Conservation (phyloP, 441 rosid species). For the Bruguiera hainesii region DNA sequence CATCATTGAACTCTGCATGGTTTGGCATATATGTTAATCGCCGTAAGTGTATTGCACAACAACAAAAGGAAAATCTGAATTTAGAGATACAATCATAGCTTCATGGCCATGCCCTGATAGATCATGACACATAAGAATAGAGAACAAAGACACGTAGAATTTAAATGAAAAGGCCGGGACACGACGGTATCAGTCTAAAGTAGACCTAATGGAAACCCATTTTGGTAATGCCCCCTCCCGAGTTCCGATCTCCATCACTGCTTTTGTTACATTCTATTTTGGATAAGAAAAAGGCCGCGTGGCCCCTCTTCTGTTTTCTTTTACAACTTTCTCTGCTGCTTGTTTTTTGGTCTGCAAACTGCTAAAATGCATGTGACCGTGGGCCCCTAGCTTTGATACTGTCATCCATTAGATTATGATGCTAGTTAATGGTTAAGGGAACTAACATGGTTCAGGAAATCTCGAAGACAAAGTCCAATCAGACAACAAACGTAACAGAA, state of each 20-base stretch:
- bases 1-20: too few species aligned
- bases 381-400: slow-evolving; percentile 1
- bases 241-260: slow-evolving; percentile 9
- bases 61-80: too few species aligned
- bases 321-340: neutral
- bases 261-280: neutral
- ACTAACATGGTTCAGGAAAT: neutral
- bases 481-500: too few species aligned
- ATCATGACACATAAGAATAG: too few species aligned
- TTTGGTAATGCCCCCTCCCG: slow-evolving; percentile 11
- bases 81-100: too few species aligned
- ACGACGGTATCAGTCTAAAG: slow-evolving; percentile 14
- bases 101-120: too few species aligned
- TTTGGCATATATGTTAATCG: too few species aligned
- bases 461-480: neutral
- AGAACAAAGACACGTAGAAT: slow-evolving; percentile 16
- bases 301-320: neutral
- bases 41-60: too few species aligned
- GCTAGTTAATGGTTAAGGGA: neutral
- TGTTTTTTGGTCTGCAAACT: slow-evolving; percentile 19
- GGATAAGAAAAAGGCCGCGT: slow-evolving; percentile 12
- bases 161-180: slow-evolving; percentile 1
- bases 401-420: neutral
- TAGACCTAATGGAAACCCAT: slow-evolving; percentile 13
- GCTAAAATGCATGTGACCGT: slow-evolving; percentile 21